Base-by-base conservation (phyloP, 2,329 filamentous ascomycete species). In the Tympanopsis confertula region DNA sequence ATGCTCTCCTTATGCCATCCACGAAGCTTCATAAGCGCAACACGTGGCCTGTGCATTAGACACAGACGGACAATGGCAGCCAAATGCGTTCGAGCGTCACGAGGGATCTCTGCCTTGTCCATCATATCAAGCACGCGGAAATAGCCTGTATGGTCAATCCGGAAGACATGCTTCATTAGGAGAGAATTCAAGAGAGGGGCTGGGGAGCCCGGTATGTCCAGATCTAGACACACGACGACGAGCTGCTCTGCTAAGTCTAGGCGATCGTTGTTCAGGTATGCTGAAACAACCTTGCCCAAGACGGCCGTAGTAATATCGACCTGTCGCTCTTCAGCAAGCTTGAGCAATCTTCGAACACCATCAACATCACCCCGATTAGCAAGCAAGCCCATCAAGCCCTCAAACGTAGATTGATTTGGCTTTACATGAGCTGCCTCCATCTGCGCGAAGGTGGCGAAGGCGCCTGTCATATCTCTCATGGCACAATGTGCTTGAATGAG, bases 331-430 rank as follows among this genome's bases (percentile, higher is more conserved):
- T 33, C 17, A 7, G 30, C 30, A 10, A 33, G 7, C 7, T 10
- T 15, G 7, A 33, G 30, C 30, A 33, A 17, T 7, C 15, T 10
- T 7, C 30, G 30, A 17, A 33, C 30, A 33, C 7, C 17, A 15
- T 33, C 30, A 17, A 33, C 17, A 33, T 33, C 30, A 33, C 30
- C 30, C 17, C 30, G 10, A 15, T 33, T 33, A 7, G 30, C 30
- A 33, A 10, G 17, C 10, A 33, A 7, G 12, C 30, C 30, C 30
- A 33, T 33, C 15, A 33, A 33, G 7, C 7, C 15, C 7, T 15
- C 30, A 15, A 33, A 33, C 7, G 30, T 33, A 33, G 10, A 15
- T 7, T 10, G 17, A 15, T 33, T 33, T 7, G 15, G 30, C 15
- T 33, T 7, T 13, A 33, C 30, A 10, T 15, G 10, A 13, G 7